Evolutionary conservation across 2,329 filamentous ascomycete genomes (phyloP).

Genomic region (Beauveria australis): DNA sequence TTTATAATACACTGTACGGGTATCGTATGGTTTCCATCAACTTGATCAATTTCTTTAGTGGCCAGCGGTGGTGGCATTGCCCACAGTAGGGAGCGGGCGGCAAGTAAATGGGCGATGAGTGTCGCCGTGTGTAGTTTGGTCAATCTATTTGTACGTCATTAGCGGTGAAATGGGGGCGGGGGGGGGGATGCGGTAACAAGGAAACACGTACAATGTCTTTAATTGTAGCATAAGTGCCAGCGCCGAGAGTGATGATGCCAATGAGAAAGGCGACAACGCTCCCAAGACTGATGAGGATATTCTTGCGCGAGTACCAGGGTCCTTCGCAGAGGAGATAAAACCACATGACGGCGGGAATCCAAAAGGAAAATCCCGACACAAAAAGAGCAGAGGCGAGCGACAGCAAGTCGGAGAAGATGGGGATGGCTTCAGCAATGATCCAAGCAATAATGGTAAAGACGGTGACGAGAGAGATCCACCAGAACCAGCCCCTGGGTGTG

Average conservation of each 20-base stretch:
- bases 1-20: constrained; percentile 2
- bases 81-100: neutral
- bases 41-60: neutral
- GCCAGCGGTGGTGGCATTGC: neutral
- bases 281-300: constrained; percentile 18
- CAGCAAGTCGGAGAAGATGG: constrained; percentile 59
- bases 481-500: constrained; percentile 30
- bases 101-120: constrained; percentile 6
- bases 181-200: too few relatives aligned
- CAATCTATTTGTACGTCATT: neutral
- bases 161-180: neutral
- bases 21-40: neutral
- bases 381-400: constrained; percentile 39
- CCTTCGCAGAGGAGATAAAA: constrained; percentile 26
- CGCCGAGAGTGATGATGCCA: constrained; percentile 20
- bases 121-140: constrained; percentile 1
- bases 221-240: constrained; percentile 23
- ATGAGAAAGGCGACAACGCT: constrained; percentile 21
- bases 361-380: constrained; percentile 31
- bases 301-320: constrained; percentile 19
- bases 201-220: constrained; percentile 21
- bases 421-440: constrained; percentile 62
- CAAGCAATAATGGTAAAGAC: constrained; percentile 54
- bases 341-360: constrained; percentile 30
- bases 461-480: constrained; percentile 50